Base-by-base conservation (phyloP, 2,329 filamentous ascomycete species). In the Colletotrichum euphorbiae region DNA sequence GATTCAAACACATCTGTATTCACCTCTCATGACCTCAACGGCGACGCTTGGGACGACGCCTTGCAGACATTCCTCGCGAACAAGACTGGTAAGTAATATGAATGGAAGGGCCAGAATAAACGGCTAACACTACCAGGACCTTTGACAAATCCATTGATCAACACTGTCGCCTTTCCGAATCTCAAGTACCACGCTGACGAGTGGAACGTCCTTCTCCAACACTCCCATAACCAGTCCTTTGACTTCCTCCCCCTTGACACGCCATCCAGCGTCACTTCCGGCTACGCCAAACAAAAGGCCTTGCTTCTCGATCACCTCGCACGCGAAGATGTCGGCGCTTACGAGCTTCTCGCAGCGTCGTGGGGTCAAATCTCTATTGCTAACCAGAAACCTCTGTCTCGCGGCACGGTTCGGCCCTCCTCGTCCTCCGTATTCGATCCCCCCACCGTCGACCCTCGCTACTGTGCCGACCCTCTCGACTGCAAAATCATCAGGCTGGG, bases 401-500 rank as follows among this genome's bases (percentile, higher is more conserved):
- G 83, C 3, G 83, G 82, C n/a, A 80, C 74, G 0, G 76, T 84
- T 9, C 72, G 76, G 24, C 79, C 83, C 21, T 75, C 69, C 7
- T 80, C 80, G 0, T 71, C 78, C 0, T 75, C 79, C 31, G 76
- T 81, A 1, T 78, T 79, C 43, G 73, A 77, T 3, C 73, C 76
- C 2, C 80, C 82, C 4, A 51, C 75, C 4, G 78, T 85, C 38
- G 79, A 84, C 69, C 80, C 81, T 1, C 76, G 79, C 1, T 82
- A 81, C 42, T 79, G 80, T 50, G 80, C 81, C n/a, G 79, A 84
- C 52, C 76, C 78, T 3, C 72, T 83, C 31, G 82, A 84, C 50
- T 77, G 75, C 61, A 69, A 74, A 24, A 57, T 76, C 38, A 61
- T 77, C 52, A 63, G 72, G 15, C 67, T 73, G 17, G 74, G 71